A percentile compares a stretch with the other conserved stretches of the same genome.
phyloP scores from a whole-genome alignment of 768 basidiomycete species.

The Cystobasidium onofrii region DNA sequence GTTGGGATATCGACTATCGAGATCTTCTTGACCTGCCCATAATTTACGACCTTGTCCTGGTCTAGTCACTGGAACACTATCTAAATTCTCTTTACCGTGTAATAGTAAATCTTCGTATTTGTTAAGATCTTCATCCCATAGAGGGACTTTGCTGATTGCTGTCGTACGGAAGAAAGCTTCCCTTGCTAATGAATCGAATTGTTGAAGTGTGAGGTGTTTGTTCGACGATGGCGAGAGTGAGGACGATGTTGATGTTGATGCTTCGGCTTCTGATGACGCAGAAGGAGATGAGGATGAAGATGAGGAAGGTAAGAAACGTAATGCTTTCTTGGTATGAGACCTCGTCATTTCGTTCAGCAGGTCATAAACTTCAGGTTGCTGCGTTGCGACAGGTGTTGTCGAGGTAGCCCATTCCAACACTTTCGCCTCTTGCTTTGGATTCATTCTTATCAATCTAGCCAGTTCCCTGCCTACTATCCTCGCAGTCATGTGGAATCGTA shows the following conservation, averaged over 20 bases:
- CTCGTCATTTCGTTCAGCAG: conserved; percentile 34
- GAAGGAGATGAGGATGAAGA: background rate
- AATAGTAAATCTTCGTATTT: background rate
- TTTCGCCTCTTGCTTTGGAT: background rate
- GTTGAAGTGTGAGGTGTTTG: background rate
- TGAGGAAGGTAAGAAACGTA: conserved; percentile 31
- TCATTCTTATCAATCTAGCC: conserved; percentile 8
- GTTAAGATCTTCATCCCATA: conserved; percentile 2
- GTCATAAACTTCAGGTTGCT: background rate
- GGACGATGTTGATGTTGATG: background rate
- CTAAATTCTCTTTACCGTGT: background rate
- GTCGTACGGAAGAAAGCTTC: conserved; percentile 22
- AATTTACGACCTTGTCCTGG: conserved; percentile 17
- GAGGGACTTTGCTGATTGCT: conserved; percentile 20
- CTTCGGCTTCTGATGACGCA: background rate
- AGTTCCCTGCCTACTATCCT: conserved; percentile 79
- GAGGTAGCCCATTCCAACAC: conserved; percentile 3
- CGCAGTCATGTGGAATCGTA: conserved; percentile 79
- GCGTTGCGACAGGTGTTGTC: background rate
- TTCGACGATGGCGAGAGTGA: background rate
- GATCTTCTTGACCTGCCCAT: conserved; percentile 31
- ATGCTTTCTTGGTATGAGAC: conserved; percentile 38
- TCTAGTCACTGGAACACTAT: background rate
- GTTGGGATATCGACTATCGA: background rate
- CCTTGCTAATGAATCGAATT: background rate